These are phyloP conservation scores for Botrytis byssoidea DNA, from an alignment of 2,329 filamentous ascomycete genomes.

Conservation along the genomic window DNA sequence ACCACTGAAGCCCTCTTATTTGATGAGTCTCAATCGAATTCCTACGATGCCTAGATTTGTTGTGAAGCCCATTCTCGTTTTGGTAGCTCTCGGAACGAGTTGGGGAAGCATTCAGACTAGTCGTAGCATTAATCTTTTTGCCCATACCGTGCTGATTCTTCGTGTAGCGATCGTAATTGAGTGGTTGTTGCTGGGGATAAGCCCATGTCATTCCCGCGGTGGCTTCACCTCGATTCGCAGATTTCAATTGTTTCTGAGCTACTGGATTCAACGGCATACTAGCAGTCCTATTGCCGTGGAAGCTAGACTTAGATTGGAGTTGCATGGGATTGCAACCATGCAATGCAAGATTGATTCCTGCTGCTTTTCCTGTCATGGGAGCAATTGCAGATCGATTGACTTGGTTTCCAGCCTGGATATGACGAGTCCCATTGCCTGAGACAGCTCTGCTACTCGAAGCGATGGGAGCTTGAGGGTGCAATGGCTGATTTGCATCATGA, in stretches of 20 bases:
- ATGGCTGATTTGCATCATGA: not conserved
- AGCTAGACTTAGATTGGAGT: not conserved
- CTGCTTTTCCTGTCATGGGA: not conserved
- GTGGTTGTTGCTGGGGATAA: not conserved
- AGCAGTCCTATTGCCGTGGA: not conserved
- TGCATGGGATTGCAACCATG: not conserved
- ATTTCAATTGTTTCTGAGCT: not conserved
- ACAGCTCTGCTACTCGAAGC: not conserved
- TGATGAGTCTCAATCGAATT: not conserved
- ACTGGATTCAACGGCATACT: not conserved
- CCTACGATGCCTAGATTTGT: not conserved
- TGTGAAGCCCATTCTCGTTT: not conserved
- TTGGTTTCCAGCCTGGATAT: not conserved
- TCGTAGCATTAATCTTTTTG: not conserved
- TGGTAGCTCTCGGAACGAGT: not conserved
- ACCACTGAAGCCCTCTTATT: not conserved
- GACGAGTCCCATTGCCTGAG: not conserved
- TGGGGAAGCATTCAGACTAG: not conserved
- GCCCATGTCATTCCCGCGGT: not conserved
- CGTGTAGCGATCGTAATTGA: constrained; percentile 9
- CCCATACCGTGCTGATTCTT: not conserved
- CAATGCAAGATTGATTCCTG: not conserved
- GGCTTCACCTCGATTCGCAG: not conserved
- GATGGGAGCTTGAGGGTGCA: not conserved
- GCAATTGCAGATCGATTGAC: not conserved